These are phyloP conservation scores for Carnegiea gigantea DNA, from an alignment of 179 eudicot genomes.

Conservation along the genomic window DNA sequence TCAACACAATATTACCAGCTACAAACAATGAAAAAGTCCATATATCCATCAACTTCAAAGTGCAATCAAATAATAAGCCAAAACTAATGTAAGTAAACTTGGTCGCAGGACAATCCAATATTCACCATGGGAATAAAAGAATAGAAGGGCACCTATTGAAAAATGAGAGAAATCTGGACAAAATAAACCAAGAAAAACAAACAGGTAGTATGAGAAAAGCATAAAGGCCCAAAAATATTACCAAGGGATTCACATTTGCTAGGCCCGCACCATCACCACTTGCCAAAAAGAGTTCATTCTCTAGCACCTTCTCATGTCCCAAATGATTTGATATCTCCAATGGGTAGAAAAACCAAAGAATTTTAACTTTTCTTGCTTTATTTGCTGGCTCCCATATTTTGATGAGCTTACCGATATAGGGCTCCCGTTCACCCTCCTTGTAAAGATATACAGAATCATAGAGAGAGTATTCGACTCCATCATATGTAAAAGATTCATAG, in stretches of 20 bases:
- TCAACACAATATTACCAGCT: neutral
- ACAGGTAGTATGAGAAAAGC: neutral
- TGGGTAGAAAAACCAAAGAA: conserved; percentile 77
- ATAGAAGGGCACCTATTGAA: neutral
- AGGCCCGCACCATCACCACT: conserved; percentile 60
- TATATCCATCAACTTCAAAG: neutral
- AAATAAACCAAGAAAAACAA: neutral
- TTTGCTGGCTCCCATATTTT: conserved; percentile 56
- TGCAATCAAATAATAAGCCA: neutral
- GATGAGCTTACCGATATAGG: conserved; percentile 63
- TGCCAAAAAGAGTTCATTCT: conserved; percentile 68
- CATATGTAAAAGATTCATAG: conserved; percentile 66
- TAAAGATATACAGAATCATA: conserved; percentile 65
- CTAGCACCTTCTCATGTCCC: conserved; percentile 28
- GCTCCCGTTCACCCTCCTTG: conserved; percentile 55
- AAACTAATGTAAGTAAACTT: neutral
- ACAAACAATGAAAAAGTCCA: neutral
- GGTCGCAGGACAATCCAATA: neutral
- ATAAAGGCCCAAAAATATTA: conserved; percentile 24
- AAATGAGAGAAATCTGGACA: neutral
- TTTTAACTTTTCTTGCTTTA: conserved; percentile 49
- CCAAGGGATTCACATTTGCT: conserved; percentile 61
- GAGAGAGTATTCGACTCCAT: conserved; percentile 56
- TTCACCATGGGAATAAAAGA: neutral
- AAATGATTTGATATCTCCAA: conserved; percentile 52